Evolutionary conservation across 345 rosid genomes (phyloP).

Genomic region (Lumnitzera racemosa): DNA sequence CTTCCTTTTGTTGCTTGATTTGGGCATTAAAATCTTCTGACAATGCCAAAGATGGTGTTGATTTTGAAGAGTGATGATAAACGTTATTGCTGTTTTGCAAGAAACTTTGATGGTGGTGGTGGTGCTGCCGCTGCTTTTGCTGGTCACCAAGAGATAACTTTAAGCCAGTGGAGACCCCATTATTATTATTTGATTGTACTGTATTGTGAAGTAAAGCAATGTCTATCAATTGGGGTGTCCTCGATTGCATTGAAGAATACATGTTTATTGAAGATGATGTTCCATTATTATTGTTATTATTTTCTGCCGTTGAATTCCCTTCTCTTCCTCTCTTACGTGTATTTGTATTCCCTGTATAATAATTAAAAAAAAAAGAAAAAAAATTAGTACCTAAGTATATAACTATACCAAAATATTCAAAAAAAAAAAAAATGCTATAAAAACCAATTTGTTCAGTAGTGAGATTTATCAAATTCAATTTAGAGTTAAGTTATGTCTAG

Average conservation of each 20-base stretch:
- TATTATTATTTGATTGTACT: constrained; percentile 26
- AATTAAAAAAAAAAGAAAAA: neutral
- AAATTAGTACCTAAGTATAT: too few relatives aligned
- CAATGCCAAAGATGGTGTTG: constrained; percentile 20
- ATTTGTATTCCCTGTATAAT: constrained; percentile 6
- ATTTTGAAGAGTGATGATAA: constrained; percentile 14
- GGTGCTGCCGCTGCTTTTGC: constrained; percentile 29
- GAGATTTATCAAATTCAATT: too few relatives aligned
- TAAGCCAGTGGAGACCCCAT: constrained; percentile 82
- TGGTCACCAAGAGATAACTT: constrained; percentile 57
- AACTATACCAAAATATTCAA: neutral
- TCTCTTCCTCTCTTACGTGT: constrained; percentile 69
- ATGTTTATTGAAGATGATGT: constrained; percentile 20
- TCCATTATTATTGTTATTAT: constrained; percentile 33
- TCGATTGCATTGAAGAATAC: neutral
- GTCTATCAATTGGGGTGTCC: constrained; percentile 17
- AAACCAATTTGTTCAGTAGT: neutral
- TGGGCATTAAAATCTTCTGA: constrained; percentile 54
- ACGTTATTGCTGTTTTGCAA: too few relatives aligned
- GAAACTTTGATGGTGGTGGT: constrained; percentile 15
- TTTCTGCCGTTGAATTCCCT: constrained; percentile 18
- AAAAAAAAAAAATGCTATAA: neutral
- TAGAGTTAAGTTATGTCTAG: too few relatives aligned
- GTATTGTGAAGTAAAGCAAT: constrained; percentile 44
- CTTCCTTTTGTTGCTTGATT: constrained; percentile 63